These are phyloP conservation scores for Mrakiaceae sp. DNA, from an alignment of 1,284 basidiomycete species.

Conservation along the genomic window DNA sequence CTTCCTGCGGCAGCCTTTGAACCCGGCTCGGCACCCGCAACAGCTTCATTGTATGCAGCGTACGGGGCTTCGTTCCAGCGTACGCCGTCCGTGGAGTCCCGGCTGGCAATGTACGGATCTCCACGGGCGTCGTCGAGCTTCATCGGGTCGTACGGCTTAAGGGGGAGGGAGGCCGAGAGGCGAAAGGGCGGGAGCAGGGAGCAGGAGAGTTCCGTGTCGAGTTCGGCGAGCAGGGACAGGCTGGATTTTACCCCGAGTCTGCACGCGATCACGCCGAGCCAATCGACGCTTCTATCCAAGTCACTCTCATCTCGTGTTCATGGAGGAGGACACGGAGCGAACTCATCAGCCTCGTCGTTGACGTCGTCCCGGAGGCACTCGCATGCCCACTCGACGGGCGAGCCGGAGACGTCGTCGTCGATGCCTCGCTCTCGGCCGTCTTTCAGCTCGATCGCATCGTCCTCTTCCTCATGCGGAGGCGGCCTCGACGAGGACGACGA, in stretches of 20 bases:
- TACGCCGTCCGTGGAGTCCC: not conserved
- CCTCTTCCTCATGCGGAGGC: not conserved
- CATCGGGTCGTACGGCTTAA: too few relatives aligned
- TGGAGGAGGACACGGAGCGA: too few relatives aligned
- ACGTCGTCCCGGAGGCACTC: too few relatives aligned
- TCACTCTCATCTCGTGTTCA: not conserved
- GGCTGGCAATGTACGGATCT: not conserved
- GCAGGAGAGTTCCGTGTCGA: not conserved
- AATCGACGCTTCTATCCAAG: not conserved
- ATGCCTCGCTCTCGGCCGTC: too few relatives aligned
- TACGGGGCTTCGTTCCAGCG: constrained; percentile 1
- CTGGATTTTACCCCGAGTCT: too few relatives aligned
- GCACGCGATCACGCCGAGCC: not conserved
- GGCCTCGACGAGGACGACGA: not conserved
- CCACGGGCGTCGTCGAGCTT: not conserved
- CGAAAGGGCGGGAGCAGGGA: not conserved
- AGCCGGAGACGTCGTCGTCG: too few relatives aligned
- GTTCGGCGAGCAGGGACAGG: not conserved
- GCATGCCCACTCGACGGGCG: too few relatives aligned
- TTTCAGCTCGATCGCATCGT: too few relatives aligned
- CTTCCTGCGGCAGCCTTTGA: not conserved
- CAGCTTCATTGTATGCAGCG: not conserved
- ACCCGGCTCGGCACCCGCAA: not conserved
- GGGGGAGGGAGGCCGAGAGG: not conserved
- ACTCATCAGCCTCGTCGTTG: too few relatives aligned